Evolutionary conservation across 2,329 filamentous ascomycete genomes (phyloP).

Genomic region (Ascochyta lentis): DNA sequence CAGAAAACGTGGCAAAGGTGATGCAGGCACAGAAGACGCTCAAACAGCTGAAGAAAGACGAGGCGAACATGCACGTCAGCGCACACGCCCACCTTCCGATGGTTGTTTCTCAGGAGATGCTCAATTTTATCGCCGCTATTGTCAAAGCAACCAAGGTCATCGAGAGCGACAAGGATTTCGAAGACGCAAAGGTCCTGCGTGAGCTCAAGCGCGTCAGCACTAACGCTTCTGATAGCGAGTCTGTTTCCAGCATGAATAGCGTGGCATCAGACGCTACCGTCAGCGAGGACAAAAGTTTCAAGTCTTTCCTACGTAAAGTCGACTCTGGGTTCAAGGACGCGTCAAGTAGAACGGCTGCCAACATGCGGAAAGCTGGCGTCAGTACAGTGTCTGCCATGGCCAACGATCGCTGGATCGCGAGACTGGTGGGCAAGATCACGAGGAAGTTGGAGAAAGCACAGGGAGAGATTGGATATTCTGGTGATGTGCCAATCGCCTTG

Average conservation of each 20-base stretch:
- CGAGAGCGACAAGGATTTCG: slow-evolving; percentile 58
- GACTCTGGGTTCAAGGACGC: slow-evolving; percentile 42
- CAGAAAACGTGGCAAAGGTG: slow-evolving; percentile 53
- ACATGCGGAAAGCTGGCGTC: slow-evolving; percentile 56
- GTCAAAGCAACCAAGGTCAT: slow-evolving; percentile 66
- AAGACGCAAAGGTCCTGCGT: slow-evolving; percentile 42
- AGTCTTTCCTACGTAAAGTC: slow-evolving; percentile 32
- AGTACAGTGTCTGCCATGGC: slow-evolving; percentile 52
- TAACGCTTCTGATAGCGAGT: slow-evolving; percentile 28
- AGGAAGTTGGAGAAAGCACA: slow-evolving; percentile 57
- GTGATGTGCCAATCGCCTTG: slow-evolving; percentile 54
- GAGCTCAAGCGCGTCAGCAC: slow-evolving; percentile 38
- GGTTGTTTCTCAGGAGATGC: slow-evolving; percentile 58
- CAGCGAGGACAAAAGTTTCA: slow-evolving; percentile 31
- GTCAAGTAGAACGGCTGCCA: slow-evolving; percentile 50
- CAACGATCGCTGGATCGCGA: slow-evolving; percentile 63
- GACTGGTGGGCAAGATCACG: slow-evolving; percentile 59
- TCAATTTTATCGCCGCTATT: slow-evolving; percentile 62
- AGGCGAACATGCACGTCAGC: slow-evolving; percentile 56
- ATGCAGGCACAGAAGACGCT: slow-evolving; percentile 52
- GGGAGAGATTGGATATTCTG: slow-evolving; percentile 60
- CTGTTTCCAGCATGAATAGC: slow-evolving; percentile 21
- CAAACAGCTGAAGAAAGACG: slow-evolving; percentile 54
- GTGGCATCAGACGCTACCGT: slow-evolving; percentile 28
- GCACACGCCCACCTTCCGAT: slow-evolving; percentile 59